A percentile compares a stretch with the other conserved stretches of the same genome.
Evolutionary conservation across 352 stramenopile species (phyloP).

Genomic region (Phytophthora fragariae): DNA sequence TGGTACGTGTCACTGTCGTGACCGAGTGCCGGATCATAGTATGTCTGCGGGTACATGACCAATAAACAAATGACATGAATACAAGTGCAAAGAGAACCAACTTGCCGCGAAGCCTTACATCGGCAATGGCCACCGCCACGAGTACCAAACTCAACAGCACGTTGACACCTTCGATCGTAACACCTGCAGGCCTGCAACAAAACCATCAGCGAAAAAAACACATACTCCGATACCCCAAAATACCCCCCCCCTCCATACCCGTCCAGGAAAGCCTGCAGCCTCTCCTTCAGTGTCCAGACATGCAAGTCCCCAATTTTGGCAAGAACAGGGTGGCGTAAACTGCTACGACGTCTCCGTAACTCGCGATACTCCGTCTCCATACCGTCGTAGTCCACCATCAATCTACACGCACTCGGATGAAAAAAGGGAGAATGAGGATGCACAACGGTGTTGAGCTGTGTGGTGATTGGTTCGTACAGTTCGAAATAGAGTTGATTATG

Average conservation of each 20-base stretch:
- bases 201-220: not conserved
- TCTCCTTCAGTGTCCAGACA: slow-evolving; percentile 53
- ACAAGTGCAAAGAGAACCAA: not conserved
- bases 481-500: not conserved
- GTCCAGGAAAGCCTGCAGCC: slow-evolving; percentile 52
- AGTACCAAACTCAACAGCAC: slow-evolving; percentile 57
- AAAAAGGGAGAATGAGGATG: not conserved
- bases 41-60: slow-evolving; percentile 27
- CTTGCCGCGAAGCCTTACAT: slow-evolving; percentile 21
- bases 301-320: slow-evolving; percentile 52
- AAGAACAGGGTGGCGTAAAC: not conserved
- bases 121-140: slow-evolving; percentile 49
- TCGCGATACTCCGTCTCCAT: not conserved
- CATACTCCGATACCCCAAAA: not conserved
- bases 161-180: slow-evolving; percentile 53
- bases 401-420: not conserved
- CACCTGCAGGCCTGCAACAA: slow-evolving; percentile 29
- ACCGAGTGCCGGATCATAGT: slow-evolving; percentile 25
- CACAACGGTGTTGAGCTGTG: not conserved
- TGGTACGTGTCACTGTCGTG: slow-evolving; percentile 31
- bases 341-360: not conserved
- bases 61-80: too few relatives aligned
- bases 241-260: slow-evolving; percentile 27
- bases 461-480: not conserved
- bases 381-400: not conserved